Base-by-base conservation (phyloP, 129 eudicot genomes). In the Lonicera japonica region DNA sequence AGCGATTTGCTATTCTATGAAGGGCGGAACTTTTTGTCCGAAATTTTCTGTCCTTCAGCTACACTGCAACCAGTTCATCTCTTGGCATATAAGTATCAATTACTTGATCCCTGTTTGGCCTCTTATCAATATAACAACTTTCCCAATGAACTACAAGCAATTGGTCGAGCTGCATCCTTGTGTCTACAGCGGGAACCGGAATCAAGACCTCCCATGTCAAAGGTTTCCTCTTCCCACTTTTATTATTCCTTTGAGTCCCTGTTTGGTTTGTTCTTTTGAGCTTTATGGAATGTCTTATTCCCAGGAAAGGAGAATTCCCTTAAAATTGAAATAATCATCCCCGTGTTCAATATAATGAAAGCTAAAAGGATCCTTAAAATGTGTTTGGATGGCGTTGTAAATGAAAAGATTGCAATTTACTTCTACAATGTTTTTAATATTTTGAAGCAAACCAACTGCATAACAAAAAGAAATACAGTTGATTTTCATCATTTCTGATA, bases 161-260 rank as follows among this genome's bases (percentile, higher is more conserved):
- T 91, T 74, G 86, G 94, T 68, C 75, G 61, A 70, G 96, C 98
- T 65, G 98, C 98, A 45, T 75, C 78, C 59, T 68, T 91, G 69
- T 87, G 98, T 76, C 90, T 91, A 47, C 88, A 77, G 48, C 79
- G 72, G 66, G 81, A 87, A 82, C 95, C 95, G 34, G 81, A 82
- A 60, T 58, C 68, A 54, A 77, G 98, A 73, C 98, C 96, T 43
- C 78, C 95, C 63, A 91, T 91, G 94, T 87, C 98, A 66, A 91
- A 91, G 98, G 98, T 91, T 18, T 16, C n/a, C n/a, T n/a, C 4
- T 59, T 54, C 1, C 43, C 7, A 40, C 34, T 11, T 21, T 25
- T 50, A 18, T 16, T 40, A 12, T 45, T 45, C 11, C 43, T 29
- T 6, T 29, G 6, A 29, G 36, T 2, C 4, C 36, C 2, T 29